Percentiles rank a stretch among this genome's conserved stretches.
phyloP scores from a whole-genome alignment of 2,329 filamentous ascomycete genomes.

The Lachnellula hyalina region DNA sequence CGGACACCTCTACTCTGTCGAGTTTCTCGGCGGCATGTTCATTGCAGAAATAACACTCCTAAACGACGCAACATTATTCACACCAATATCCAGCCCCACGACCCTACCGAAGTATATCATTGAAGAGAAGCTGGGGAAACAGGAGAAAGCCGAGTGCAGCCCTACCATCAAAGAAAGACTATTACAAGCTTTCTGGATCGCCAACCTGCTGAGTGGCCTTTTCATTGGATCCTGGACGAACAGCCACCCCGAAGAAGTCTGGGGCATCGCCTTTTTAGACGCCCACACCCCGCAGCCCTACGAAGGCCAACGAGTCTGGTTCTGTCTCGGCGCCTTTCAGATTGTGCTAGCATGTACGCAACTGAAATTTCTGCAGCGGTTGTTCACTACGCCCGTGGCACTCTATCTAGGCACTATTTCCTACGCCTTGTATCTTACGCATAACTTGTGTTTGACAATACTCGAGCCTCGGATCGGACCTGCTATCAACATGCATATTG shows the following conservation, averaged over 20 bases:
- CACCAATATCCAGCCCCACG: constrained; percentile 18
- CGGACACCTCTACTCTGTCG: constrained; percentile 28
- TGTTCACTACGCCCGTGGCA: constrained; percentile 43
- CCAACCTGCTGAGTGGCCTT: constrained; percentile 23
- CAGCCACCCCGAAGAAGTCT: constrained; percentile 20
- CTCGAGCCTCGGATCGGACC: constrained; percentile 24
- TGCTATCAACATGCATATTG: constrained; percentile 15
- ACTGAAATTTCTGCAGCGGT: constrained; percentile 33
- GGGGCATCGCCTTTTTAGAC: constrained; percentile 18
- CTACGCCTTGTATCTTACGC: constrained; percentile 54
- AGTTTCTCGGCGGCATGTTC: constrained; percentile 43
- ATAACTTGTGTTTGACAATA: constrained; percentile 43
- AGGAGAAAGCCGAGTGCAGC: neutral
- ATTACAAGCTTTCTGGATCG: constrained; percentile 23
- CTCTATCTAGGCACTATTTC: constrained; percentile 54
- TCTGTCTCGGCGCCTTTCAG: constrained; percentile 27
- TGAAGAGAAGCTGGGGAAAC: constrained; percentile 4
- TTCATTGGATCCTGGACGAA: constrained; percentile 30
- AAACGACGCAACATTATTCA: constrained; percentile 22
- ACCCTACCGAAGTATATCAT: constrained; percentile 17
- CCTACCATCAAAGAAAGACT: constrained; percentile 5
- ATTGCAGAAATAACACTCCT: constrained; percentile 41
- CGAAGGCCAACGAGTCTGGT: constrained; percentile 26
- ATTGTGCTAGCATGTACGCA: constrained; percentile 31
- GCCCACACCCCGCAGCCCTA: constrained; percentile 25